Evolutionary conservation across 2,329 filamentous ascomycete species (phyloP).

Genomic region (Fusarium sacchari): DNA sequence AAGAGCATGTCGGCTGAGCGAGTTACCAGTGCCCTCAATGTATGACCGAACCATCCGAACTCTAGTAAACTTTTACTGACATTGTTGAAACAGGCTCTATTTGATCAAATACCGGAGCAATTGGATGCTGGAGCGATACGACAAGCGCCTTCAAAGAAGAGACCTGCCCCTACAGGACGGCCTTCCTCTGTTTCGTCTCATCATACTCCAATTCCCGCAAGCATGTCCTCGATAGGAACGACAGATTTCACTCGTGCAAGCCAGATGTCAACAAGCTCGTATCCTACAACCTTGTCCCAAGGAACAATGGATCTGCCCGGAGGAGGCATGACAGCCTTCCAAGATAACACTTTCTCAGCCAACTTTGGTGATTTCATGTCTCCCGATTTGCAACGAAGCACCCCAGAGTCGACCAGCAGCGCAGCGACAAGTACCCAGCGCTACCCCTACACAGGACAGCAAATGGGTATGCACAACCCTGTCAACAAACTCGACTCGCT

Average conservation of each 20-base stretch:
- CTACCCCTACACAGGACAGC: constrained; percentile 47
- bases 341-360: constrained; percentile 50
- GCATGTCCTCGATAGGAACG: constrained; percentile 48
- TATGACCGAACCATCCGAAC: constrained; percentile 54
- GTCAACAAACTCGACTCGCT: constrained; percentile 78
- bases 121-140: constrained; percentile 64
- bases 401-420: constrained; percentile 55
- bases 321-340: constrained; percentile 46
- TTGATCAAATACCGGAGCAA: constrained; percentile 82
- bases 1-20: constrained; percentile 90
- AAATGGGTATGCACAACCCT: constrained; percentile 51
- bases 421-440: constrained; percentile 54
- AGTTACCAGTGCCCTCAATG: constrained; percentile 80
- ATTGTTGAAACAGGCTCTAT: constrained; percentile 70
- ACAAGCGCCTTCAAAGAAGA: constrained; percentile 62
- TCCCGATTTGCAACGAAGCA: constrained; percentile 56
- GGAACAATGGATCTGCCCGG: constrained; percentile 50
- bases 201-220: constrained; percentile 45
- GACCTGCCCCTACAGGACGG: constrained; percentile 58
- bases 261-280: constrained; percentile 42
- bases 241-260: constrained; percentile 49
- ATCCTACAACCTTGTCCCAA: constrained; percentile 41
- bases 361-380: constrained; percentile 58
- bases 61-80: constrained; percentile 29
- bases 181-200: constrained; percentile 46